Evolutionary conservation across 768 basidiomycete species (phyloP).

Genomic region (Calocybe cyanea): DNA sequence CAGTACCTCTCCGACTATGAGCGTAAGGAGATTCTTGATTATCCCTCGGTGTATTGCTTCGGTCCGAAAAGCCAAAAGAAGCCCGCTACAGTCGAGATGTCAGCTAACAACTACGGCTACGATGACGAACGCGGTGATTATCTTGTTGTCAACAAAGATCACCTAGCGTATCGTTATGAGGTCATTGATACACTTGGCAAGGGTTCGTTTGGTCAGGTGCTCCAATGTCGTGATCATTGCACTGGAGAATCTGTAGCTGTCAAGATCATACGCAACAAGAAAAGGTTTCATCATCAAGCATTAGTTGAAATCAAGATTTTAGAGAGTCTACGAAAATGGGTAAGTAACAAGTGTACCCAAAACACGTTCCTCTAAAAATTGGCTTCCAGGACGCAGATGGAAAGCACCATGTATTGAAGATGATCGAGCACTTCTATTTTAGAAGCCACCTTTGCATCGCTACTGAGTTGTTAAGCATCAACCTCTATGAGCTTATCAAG

Average conservation of each 20-base stretch:
- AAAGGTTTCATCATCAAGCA: conserved; percentile 97
- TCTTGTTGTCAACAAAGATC: conserved; percentile 83
- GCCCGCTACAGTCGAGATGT: conserved; percentile 63
- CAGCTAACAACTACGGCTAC: conserved; percentile 88
- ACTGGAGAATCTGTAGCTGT: conserved; percentile 96
- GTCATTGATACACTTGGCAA: conserved; percentile 90
- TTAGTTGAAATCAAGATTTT: conserved; percentile 99
- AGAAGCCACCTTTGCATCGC: conserved; percentile 96
- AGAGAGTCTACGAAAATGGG: conserved; percentile 97
- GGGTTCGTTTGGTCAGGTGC: conserved; percentile 96
- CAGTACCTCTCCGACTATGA: conserved; percentile 85
- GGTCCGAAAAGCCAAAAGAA: conserved; percentile 85
- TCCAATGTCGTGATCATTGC: conserved; percentile 92
- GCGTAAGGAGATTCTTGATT: conserved; percentile 87
- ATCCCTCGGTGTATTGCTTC: conserved; percentile 75
- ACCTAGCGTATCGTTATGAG: conserved; percentile 97
- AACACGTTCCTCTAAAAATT: conserved; percentile 5
- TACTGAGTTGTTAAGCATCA: conserved; percentile 96
- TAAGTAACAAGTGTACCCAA: conserved; percentile 31
- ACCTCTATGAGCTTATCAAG: conserved; percentile 98
- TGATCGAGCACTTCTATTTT: conserved; percentile 99
- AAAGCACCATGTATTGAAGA: conserved; percentile 95
- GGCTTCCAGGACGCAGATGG: conserved; percentile 82
- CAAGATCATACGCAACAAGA: conserved; percentile 99
- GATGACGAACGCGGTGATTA: conserved; percentile 99